Conservation (phyloP, 257 asterid species). For the Lavandula angustifolia region DNA sequence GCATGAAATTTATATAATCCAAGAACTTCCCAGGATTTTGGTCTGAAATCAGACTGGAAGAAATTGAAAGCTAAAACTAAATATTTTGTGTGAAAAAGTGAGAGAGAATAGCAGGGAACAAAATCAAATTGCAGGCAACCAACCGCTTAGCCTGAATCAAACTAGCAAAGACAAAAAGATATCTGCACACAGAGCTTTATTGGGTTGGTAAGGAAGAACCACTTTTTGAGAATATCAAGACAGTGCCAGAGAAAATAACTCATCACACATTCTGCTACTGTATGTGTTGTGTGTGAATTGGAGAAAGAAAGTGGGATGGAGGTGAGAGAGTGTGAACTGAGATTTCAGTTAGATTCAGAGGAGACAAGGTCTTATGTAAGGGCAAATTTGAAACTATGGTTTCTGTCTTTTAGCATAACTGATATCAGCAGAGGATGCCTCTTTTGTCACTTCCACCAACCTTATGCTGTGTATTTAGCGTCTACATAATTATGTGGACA, state of each 20-base stretch:
- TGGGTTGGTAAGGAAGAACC: slow-evolving; percentile 40
- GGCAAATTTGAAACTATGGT: slow-evolving; percentile 37
- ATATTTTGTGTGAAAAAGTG: slow-evolving; percentile 25
- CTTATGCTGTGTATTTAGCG: slow-evolving; percentile 27
- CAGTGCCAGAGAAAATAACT: slow-evolving; percentile 24
- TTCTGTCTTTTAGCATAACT: slow-evolving; percentile 28
- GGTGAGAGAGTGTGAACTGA: slow-evolving; percentile 17
- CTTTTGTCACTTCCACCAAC: slow-evolving; percentile 42
- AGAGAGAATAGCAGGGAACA: slow-evolving; percentile 35
- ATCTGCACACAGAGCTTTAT: slow-evolving; percentile 25
- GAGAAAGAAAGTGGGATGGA: slow-evolving; percentile 12
- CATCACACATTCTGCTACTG: neutral
- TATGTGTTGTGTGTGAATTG: slow-evolving; percentile 23
- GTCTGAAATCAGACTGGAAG: slow-evolving; percentile 8
- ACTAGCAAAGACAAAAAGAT: slow-evolving; percentile 26
- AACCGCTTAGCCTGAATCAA: slow-evolving; percentile 34
- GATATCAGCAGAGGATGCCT: slow-evolving; percentile 31
- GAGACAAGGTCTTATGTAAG: slow-evolving; percentile 29
- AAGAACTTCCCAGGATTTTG: neutral
- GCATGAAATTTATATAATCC: neutral
- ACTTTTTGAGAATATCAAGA: slow-evolving; percentile 39
- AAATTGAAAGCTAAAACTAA: neutral
- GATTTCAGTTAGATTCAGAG: slow-evolving; percentile 2
- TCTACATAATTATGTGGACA: slow-evolving; percentile 19
- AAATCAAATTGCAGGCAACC: slow-evolving; percentile 41